A percentile compares a stretch with the other conserved stretches of the same genome.
These are phyloP conservation scores for Stromatinia cepivora DNA, from an alignment of 2,329 filamentous ascomycete species.

Conservation along the genomic window DNA sequence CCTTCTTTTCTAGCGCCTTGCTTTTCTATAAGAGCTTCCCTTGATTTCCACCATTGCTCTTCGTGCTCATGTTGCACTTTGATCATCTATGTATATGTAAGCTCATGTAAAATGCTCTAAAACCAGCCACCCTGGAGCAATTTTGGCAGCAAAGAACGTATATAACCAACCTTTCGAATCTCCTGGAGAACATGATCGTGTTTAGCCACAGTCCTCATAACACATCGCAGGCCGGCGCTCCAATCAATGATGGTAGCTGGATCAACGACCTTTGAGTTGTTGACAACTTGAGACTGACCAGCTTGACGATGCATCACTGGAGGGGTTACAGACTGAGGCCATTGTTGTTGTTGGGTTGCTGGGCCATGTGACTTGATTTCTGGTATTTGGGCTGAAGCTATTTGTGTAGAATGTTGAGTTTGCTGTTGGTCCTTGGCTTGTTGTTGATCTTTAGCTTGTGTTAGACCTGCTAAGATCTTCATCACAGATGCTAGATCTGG, in stretches of 20 bases:
- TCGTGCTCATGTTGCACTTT: slow-evolving; percentile 63
- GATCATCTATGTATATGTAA: slow-evolving; percentile 51
- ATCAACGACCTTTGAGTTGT: slow-evolving; percentile 39
- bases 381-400: slow-evolving; percentile 41
- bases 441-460: slow-evolving; percentile 27
- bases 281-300: neutral
- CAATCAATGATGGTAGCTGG: slow-evolving; percentile 52
- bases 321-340: slow-evolving; percentile 12
- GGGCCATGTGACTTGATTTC: slow-evolving; percentile 31
- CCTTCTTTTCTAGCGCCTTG: slow-evolving; percentile 53
- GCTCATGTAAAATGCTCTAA: neutral
- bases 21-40: slow-evolving; percentile 52
- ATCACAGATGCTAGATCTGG: slow-evolving; percentile 42
- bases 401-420: slow-evolving; percentile 25
- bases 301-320: neutral
- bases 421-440: slow-evolving; percentile 23
- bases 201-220: slow-evolving; percentile 50
- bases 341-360: slow-evolving; percentile 35
- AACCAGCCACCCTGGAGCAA: neutral
- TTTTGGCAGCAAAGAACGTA: neutral
- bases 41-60: slow-evolving; percentile 58
- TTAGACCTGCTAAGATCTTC: slow-evolving; percentile 37
- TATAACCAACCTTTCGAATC: slow-evolving; percentile 43
- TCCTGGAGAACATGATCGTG: slow-evolving; percentile 48
- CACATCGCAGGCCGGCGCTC: slow-evolving; percentile 51